Conservation (phyloP, 2,329 filamentous ascomycete species). For the Nothomitra cinnamomea region DNA sequence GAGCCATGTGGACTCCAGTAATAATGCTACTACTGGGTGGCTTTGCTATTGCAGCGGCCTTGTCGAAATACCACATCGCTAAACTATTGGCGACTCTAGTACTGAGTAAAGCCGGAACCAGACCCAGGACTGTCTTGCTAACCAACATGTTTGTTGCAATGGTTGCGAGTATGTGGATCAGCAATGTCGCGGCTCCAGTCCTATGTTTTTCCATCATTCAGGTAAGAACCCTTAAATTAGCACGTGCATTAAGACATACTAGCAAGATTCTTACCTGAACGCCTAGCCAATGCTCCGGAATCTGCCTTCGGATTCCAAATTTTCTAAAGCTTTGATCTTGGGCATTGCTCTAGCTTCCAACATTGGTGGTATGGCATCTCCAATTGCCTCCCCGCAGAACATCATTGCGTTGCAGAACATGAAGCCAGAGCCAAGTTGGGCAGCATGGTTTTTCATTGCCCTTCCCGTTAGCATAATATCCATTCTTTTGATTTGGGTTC, state of each 20-base stretch:
- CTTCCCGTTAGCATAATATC: conserved; percentile 85
- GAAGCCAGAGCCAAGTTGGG: conserved; percentile 80
- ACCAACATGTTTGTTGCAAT: conserved; percentile 98
- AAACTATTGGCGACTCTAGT: conserved; percentile 95
- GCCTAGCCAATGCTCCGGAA: conserved; percentile 78
- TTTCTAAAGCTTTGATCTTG: conserved; percentile 88
- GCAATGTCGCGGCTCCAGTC: conserved; percentile 92
- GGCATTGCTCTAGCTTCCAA: conserved; percentile 92
- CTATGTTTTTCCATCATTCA: conserved; percentile 97
- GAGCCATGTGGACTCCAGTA: conserved; percentile 97
- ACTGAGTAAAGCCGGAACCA: conserved; percentile 86
- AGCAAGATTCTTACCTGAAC: not conserved
- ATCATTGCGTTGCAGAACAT: conserved; percentile 95
- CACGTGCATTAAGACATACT: not conserved
- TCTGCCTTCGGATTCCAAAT: conserved; percentile 71
- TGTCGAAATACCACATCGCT: conserved; percentile 95
- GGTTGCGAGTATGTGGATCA: conserved; percentile 97
- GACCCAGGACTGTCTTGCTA: conserved; percentile 74
- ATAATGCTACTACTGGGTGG: conserved; percentile 96
- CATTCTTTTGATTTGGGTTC: conserved; percentile 72
- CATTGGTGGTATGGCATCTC: conserved; percentile 88
- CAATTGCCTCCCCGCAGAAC: conserved; percentile 94
- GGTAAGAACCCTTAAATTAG: conserved; percentile 30
- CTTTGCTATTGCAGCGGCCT: conserved; percentile 84
- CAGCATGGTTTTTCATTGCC: conserved; percentile 91